Evolutionary conservation across 805 yeast genomes (phyloP).

Genomic region (Pichia membranifaciens): DNA sequence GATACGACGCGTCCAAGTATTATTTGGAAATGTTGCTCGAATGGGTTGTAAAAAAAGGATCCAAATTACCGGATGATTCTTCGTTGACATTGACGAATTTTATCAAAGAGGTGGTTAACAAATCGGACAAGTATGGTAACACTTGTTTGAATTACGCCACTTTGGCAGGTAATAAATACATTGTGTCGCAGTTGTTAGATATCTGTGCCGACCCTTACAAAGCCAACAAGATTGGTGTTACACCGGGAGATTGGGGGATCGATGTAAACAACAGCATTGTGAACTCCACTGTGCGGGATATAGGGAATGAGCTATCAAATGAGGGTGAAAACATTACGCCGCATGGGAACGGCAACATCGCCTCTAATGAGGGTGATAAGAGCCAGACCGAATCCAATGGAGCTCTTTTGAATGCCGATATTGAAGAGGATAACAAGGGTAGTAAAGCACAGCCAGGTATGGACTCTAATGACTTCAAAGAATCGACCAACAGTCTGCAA

Average conservation of each 20-base stretch:
- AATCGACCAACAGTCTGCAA: slow-evolving; percentile 26
- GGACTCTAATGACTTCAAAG: background rate
- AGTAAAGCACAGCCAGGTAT: background rate
- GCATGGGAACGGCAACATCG: slow-evolving; percentile 2
- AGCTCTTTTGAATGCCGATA: background rate
- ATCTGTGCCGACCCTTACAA: slow-evolving; percentile 81
- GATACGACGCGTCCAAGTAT: slow-evolving; percentile 67
- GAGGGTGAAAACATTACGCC: background rate
- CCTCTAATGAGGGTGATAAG: background rate
- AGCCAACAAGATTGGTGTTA: slow-evolving; percentile 78
- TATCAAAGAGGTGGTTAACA: slow-evolving; percentile 70
- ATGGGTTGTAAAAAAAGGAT: slow-evolving; percentile 64
- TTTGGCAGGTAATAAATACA: slow-evolving; percentile 72
- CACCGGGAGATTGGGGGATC: slow-evolving; percentile 83
- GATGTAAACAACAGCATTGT: slow-evolving; percentile 28
- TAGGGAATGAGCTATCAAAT: background rate
- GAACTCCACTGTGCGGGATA: background rate
- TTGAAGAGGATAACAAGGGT: background rate
- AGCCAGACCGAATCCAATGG: background rate
- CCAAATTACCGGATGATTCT: slow-evolving; percentile 36
- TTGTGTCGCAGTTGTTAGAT: slow-evolving; percentile 75
- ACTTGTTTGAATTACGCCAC: slow-evolving; percentile 93
- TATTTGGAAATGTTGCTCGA: slow-evolving; percentile 67
- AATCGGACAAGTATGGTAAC: slow-evolving; percentile 90
- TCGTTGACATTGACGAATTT: slow-evolving; percentile 49